Conservation (phyloP, 352 stramenopile species). For the Pythium grandisporangium region DNA sequence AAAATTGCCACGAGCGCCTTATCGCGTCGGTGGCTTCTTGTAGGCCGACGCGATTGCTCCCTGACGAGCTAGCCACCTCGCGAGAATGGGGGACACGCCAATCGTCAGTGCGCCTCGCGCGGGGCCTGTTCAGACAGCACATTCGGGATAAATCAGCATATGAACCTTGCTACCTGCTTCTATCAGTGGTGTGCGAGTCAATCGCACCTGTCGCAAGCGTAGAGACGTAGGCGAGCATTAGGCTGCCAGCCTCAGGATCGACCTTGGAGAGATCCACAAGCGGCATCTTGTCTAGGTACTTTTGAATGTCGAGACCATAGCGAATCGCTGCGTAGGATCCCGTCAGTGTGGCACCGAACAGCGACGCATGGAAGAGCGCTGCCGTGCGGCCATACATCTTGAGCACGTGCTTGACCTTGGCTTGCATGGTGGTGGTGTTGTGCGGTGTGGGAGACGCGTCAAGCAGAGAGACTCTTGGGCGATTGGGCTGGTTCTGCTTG, state of each 20-base stretch:
- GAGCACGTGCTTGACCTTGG: slow-evolving; percentile 57
- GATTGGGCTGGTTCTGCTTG: not conserved
- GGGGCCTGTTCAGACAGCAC: slow-evolving; percentile 34
- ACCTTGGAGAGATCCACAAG: slow-evolving; percentile 66
- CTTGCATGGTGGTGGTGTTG: slow-evolving; percentile 1
- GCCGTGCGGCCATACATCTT: slow-evolving; percentile 93
- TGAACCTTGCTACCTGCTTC: too few relatives aligned
- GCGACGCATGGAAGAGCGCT: slow-evolving; percentile 88
- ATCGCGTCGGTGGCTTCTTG: slow-evolving; percentile 9
- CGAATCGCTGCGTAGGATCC: slow-evolving; percentile 67
- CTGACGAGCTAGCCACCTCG: slow-evolving; percentile 43
- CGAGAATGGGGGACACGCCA: slow-evolving; percentile 57
- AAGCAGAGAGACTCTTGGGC: too few relatives aligned
- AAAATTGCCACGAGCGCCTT: too few relatives aligned
- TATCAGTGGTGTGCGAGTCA: not conserved
- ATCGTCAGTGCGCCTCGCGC: slow-evolving; percentile 67
- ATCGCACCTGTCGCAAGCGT: slow-evolving; percentile 66
- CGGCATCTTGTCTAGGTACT: slow-evolving; percentile 40
- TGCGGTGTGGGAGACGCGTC: not conserved
- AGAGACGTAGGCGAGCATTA: slow-evolving; percentile 89
- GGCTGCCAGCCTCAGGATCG: slow-evolving; percentile 52
- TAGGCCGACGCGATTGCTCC: slow-evolving; percentile 7
- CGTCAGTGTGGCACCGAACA: slow-evolving; percentile 93
- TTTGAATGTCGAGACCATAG: slow-evolving; percentile 53
- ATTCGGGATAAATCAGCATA: too few relatives aligned